phyloP scores from a whole-genome alignment of 176 grass and related monocot species.

The Triticum dicoccoides region DNA sequence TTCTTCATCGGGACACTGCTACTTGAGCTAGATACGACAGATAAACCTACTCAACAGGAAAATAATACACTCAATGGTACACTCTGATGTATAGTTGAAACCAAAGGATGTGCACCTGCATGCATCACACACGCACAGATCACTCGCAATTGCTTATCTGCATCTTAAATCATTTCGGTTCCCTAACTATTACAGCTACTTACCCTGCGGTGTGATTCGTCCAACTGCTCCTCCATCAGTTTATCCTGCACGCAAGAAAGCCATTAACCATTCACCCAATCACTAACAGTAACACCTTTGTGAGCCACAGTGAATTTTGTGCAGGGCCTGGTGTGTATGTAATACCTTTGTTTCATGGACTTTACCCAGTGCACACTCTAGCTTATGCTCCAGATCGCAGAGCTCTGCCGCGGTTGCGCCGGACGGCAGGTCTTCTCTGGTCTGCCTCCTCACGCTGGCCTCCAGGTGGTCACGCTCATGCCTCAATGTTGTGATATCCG shows the following conservation, averaged over 20 bases:
- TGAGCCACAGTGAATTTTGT: background rate
- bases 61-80: too few species aligned
- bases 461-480: constrained; percentile 40
- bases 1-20: too few species aligned
- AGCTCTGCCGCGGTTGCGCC: background rate
- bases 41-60: too few species aligned
- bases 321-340: background rate
- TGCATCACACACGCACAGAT: background rate
- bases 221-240: background rate
- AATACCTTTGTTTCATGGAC: background rate
- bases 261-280: background rate
- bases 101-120: background rate
- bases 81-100: too few species aligned
- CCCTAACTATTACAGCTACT: background rate
- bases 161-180: background rate
- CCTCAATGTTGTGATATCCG: constrained; percentile 36
- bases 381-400: background rate
- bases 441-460: constrained; percentile 21
- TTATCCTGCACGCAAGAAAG: background rate
- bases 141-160: background rate
- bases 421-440: constrained; percentile 24
- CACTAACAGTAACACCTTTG: background rate
- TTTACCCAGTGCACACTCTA: background rate
- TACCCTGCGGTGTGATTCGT: background rate
- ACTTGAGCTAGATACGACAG: too few species aligned